phyloP scores from a whole-genome alignment of 1,284 basidiomycete species.

The Marasmius tenuissimus region DNA sequence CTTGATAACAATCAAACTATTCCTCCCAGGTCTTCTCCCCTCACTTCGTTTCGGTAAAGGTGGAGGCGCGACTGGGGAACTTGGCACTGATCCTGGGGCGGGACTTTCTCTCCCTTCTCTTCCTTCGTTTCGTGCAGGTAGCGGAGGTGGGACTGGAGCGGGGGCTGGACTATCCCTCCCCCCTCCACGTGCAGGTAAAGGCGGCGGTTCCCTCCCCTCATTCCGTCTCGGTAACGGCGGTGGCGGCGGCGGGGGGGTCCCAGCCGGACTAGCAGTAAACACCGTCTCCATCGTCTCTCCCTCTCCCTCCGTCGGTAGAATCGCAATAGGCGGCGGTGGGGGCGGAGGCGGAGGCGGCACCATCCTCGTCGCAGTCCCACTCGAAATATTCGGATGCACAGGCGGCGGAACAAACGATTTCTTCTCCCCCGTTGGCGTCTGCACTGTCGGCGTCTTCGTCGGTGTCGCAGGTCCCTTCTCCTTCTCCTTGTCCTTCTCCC shows the following conservation, averaged over 20 bases:
- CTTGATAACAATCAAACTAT: neutral
- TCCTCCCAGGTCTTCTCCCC: neutral
- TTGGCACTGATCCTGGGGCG: no score
- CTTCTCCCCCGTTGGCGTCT: constrained; percentile 6
- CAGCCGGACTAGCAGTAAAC: constrained; percentile 12
- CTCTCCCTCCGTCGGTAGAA: no score
- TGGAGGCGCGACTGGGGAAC: no score
- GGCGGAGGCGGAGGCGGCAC: constrained; percentile 1
- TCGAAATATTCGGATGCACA: constrained; percentile 29
- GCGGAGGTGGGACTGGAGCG: constrained; percentile 27
- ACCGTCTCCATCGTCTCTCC: neutral
- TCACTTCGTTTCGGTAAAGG: neutral
- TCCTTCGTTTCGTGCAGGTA: constrained; percentile 26
- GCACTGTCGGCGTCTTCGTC: neutral
- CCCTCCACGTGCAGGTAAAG: constrained; percentile 2
- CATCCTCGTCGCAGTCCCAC: constrained; percentile 1
- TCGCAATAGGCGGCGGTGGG: constrained; percentile 7
- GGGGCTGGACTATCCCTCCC: constrained; percentile 16
- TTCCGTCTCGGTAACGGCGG: constrained; percentile 32
- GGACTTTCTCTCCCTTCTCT: neutral
- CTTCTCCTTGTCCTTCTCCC: constrained; percentile 39
- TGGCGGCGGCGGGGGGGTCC: constrained; percentile 26
- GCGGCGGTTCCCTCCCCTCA: neutral
- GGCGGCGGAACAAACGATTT: constrained; percentile 30
- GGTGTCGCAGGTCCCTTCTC: constrained; percentile 14